Evolutionary conservation across 2,329 filamentous ascomycete genomes (phyloP), one percentile per base, ranked within the genome.

Genomic region (Paracorniculantispora psalliotae): DNA sequence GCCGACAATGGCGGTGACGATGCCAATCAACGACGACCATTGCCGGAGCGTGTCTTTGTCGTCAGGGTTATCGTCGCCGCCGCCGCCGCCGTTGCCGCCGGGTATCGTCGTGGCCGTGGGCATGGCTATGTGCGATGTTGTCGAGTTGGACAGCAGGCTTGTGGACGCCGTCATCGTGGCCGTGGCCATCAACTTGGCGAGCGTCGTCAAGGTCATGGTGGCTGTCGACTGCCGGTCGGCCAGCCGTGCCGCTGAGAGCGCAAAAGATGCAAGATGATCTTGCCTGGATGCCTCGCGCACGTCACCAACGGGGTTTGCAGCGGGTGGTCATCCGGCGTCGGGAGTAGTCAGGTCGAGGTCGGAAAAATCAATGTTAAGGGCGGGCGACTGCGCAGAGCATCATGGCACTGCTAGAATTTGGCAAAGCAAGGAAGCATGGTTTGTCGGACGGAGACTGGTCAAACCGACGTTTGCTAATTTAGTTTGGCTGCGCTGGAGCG

Each of bases 21-120:
- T 97, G 66, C 94, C 94, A 69, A 99, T 97, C 57, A 97, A 79
- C 26, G 92, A 96, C 49, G 92, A 96, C 92, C 93, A 97, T 71
- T 87, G 79, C 64, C 83, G 80, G 25, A 87, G 72, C 9, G 80
- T 77, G 56, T 81, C 77, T 49, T 76, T 77, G 33, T 73, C 71
- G 37, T 76, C 69, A 35, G 51, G 41, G 41, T n/a, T 44, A 15
- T 67, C 62, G 23, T 62, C 53, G 15, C 59, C 62, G 21, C 59
- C 61, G 59, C 65, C 59, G n/a, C n/a, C n/a, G n/a, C n/a, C n/a
- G n/a, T n/a, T n/a, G 43, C 51, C 54, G 21, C 53, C 48, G 30
- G 46, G 64, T 53, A 43, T 59, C 41, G 44, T 59, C 43, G 28
- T 61, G 26, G 49, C 44, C n/a, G 57, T 43, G 25, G 33, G n/a